A percentile compares a stretch with the other conserved stretches of the same genome.
Conservation (phyloP, 2,329 filamentous ascomycete genomes). For the Aotearoamyces nothofagi region DNA sequence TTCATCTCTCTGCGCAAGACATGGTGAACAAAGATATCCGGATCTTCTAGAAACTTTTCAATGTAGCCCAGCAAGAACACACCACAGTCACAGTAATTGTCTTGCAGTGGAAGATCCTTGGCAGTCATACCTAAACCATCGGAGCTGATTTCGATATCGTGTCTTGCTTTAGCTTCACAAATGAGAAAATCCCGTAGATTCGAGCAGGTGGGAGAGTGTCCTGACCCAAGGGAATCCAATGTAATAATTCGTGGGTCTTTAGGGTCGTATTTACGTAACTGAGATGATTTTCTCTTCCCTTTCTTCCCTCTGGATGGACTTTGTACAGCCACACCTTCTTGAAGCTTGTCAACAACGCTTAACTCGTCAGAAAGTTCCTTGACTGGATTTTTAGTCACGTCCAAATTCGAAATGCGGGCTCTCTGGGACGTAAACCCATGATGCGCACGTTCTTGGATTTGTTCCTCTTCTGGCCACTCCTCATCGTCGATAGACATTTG, state of each 20-base stretch:
- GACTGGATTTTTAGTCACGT: background rate
- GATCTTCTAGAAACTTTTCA: slow-evolving; percentile 63
- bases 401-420: no score
- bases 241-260: slow-evolving; percentile 61
- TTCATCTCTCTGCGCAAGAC: slow-evolving; percentile 43
- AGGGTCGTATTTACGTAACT: slow-evolving; percentile 27
- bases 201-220: slow-evolving; percentile 47
- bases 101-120: slow-evolving; percentile 60
- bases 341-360: background rate
- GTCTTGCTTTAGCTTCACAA: slow-evolving; percentile 55
- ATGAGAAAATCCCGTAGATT: slow-evolving; percentile 64
- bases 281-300: slow-evolving; percentile 19
- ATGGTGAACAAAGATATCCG: slow-evolving; percentile 51
- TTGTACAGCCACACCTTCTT: background rate
- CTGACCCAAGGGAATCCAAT: slow-evolving; percentile 65
- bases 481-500: background rate
- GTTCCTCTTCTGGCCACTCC: background rate
- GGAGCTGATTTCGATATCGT: slow-evolving; percentile 19
- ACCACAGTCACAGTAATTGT: slow-evolving; percentile 81
- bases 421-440: background rate
- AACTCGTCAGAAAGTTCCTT: background rate
- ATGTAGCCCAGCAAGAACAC: slow-evolving; percentile 77
- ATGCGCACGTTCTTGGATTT: no score
- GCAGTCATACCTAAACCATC: slow-evolving; percentile 44
- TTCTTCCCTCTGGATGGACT: slow-evolving; percentile 11